These are phyloP conservation scores for Kwoniella sp. DNA, from an alignment of 768 basidiomycete genomes.

Conservation along the genomic window DNA sequence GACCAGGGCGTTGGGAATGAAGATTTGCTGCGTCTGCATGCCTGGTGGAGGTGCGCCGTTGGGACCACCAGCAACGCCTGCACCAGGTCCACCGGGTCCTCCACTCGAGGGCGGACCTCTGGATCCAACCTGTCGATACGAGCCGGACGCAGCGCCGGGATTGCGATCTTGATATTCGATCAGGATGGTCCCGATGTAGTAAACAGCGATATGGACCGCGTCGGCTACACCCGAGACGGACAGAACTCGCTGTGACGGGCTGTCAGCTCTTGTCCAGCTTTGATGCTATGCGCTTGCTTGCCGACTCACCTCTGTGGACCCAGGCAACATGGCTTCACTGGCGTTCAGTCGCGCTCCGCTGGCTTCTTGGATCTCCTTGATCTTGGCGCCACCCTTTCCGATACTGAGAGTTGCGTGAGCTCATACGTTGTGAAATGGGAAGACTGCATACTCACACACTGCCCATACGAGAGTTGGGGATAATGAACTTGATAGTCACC, in stretches of 20 bases:
- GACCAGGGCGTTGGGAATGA: conserved; percentile 94
- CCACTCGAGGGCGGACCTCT: conserved; percentile 38
- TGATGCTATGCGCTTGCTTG: neutral
- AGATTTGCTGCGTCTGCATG: conserved; percentile 90
- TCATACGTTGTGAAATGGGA: neutral
- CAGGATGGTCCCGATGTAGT: conserved; percentile 97
- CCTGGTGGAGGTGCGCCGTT: conserved; percentile 48
- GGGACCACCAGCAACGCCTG: conserved; percentile 59
- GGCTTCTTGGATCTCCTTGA: conserved; percentile 99
- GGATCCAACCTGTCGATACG: conserved; percentile 61
- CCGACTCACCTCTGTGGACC: conserved; percentile 85
- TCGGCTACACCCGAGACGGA: conserved; percentile 98
- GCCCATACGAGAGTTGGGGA: conserved; percentile 98
- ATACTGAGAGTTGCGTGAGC: conserved; percentile 53
- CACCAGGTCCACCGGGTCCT: conserved; percentile 22
- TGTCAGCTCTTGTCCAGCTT: neutral
- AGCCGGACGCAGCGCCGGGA: conserved; percentile 51
- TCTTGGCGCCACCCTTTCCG: conserved; percentile 94
- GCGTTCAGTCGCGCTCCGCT: conserved; percentile 94
- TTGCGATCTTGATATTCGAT: conserved; percentile 69
- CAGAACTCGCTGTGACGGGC: conserved; percentile 69
- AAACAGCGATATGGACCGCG: conserved; percentile 98
- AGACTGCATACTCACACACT: conserved; percentile 59
- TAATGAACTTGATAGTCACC: conserved; percentile 99
- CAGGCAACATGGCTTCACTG: conserved; percentile 95